Evolutionary conservation across 345 rosid species (phyloP), one percentile per base, ranked within the genome.

Genomic region (Eucalyptus brandiana): DNA sequence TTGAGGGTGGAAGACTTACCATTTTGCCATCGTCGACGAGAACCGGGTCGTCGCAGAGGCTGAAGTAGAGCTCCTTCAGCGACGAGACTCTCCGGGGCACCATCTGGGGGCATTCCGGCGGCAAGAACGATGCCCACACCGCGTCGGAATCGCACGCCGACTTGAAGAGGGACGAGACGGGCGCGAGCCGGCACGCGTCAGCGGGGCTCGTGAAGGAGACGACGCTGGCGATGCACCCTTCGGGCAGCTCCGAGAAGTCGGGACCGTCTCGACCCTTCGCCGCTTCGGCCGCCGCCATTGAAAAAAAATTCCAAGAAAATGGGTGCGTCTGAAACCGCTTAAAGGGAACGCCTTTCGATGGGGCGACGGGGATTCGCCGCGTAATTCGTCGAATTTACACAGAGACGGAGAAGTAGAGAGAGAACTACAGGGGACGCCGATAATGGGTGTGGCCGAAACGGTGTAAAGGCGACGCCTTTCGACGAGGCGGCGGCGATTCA

Each of bases 81-180:
- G 89, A 87, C n/a, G 89, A 72, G 16, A 76, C 32, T 3, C 67
- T 62, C 32, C 53, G 40, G 37, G 88, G 65, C 32, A 90, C 54
- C 5, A 89, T 42, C 32, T 90, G 4, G n/a, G 5, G 49, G 50
- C 81, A 88, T 2, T 90, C 92, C 8, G 86, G 40, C 14, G 93
- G 93, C 19, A 92, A 87, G 86, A 91, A 89, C 45, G 48, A 86
- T 8, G 44, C 80, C 93, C 93, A 92, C 54, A 91, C 93, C 32
- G 89, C 80, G 87, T 92, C 93, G 3, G 92, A 92, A 23, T 90
- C 90, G 19, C 92, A 86, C 3, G 89, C 90, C 44, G 90, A 90
- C 87, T 56, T 81, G 60, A 92, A 90, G 10, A 44, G 30, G 28
- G 69, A 83, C n/a, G 92, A 92, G 34, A 90, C 89, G 17, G 76